Conservation (phyloP, 192 early-diverging fungal genomes). For the Linnemannia hyalina region DNA sequence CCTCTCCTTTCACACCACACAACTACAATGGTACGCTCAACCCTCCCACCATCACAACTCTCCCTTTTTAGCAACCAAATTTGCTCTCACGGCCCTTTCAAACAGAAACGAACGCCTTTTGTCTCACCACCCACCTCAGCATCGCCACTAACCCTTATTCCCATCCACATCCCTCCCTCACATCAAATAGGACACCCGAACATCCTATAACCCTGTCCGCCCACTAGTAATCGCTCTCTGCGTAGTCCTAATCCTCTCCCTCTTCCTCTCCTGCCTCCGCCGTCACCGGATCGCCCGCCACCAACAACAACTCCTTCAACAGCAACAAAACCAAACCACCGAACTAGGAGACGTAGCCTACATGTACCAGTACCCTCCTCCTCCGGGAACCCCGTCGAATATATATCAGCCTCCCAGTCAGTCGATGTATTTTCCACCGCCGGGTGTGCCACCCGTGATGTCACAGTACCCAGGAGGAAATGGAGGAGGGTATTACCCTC, state of each 20-base stretch:
- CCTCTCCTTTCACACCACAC: neutral
- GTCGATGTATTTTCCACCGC: neutral
- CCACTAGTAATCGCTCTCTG: constrained; percentile 19
- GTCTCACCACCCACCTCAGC: neutral
- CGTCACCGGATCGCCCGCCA: neutral
- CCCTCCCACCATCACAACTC: too few species aligned
- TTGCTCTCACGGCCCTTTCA: neutral
- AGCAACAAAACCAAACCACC: neutral
- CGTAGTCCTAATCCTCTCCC: constrained; percentile 18
- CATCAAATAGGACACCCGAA: neutral
- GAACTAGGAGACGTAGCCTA: neutral
- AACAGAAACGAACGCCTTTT: neutral
- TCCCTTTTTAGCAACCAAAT: neutral
- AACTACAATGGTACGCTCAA: neutral
- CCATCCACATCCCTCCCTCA: neutral
- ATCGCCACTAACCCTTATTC: neutral
- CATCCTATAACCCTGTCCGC: neutral
- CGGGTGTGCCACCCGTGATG: neutral
- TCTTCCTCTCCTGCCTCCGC: constrained; percentile 15
- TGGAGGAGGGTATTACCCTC: neutral
- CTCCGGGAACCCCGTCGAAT: neutral
- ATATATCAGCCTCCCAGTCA: neutral
- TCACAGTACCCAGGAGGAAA: neutral
- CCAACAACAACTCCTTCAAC: neutral
- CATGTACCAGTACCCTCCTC: constrained; percentile 26